A percentile compares a stretch with the other conserved stretches of the same genome.
These are phyloP conservation scores for Albatrellus sp. DNA, from an alignment of 1,284 basidiomycete species.

Conservation along the genomic window DNA sequence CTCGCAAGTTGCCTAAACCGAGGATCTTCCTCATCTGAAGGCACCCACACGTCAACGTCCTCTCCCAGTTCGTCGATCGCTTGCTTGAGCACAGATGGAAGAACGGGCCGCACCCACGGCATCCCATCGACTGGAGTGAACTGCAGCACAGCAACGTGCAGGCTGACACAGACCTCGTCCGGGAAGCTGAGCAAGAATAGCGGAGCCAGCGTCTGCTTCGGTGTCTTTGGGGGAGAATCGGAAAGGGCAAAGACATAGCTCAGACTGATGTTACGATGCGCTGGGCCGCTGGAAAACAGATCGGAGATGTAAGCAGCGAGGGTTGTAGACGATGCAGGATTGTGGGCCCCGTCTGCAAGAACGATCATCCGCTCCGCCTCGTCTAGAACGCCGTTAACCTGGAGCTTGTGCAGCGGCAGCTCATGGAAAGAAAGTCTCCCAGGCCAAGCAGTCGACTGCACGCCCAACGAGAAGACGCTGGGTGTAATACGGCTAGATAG, in stretches of 20 bases:
- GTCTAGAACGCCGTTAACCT: not conserved
- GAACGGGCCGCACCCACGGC: conserved; percentile 76
- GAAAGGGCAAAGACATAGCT: conserved; percentile 73
- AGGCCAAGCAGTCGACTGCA: conserved; percentile 58
- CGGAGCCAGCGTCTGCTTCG: conserved; percentile 55
- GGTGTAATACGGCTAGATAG: conserved; percentile 30
- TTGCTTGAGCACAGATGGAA: conserved; percentile 33
- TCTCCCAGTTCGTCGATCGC: conserved; percentile 30
- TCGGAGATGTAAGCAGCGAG: conserved; percentile 62
- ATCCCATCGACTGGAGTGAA: conserved; percentile 75
- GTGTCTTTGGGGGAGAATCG: conserved; percentile 71
- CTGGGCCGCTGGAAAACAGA: conserved; percentile 19
- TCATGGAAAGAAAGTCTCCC: conserved; percentile 72
- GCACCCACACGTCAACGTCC: conserved; percentile 30
- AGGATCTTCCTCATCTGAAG: conserved; percentile 17
- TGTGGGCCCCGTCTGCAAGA: conserved; percentile 93
- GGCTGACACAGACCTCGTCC: conserved; percentile 14
- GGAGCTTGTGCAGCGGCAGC: conserved; percentile 23
- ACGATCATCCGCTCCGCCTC: conserved; percentile 24
- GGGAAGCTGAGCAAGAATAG: conserved; percentile 30
- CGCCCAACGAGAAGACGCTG: conserved; percentile 40
- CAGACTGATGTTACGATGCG: conserved; percentile 23
- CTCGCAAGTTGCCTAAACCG: conserved; percentile 18
- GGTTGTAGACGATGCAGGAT: conserved; percentile 67
- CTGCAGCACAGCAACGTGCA: conserved; percentile 41